Evolutionary conservation across 2,329 filamentous ascomycete species (phyloP).

Genomic region (Trichophyton benhamiae): DNA sequence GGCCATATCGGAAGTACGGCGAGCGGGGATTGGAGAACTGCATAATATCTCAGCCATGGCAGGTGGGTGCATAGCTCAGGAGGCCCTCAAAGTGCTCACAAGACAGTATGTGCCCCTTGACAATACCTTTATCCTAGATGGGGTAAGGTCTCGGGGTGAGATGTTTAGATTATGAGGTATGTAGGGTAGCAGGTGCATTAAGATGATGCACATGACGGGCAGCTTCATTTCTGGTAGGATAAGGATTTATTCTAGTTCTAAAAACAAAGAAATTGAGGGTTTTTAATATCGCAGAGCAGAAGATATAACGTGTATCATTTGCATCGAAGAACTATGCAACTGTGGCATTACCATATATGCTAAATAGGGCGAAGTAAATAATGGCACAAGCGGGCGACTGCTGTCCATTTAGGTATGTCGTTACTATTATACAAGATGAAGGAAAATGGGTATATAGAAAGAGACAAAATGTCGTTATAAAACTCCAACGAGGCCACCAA

Average conservation of each 20-base stretch:
- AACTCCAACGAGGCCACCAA: neutral
- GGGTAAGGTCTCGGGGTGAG: slow-evolving; percentile 43
- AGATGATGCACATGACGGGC: neutral
- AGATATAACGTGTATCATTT: too few species aligned
- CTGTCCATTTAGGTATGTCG: neutral
- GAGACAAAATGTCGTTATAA: neutral
- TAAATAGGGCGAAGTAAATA: neutral
- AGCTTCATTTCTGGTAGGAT: neutral
- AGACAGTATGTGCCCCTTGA: slow-evolving; percentile 54
- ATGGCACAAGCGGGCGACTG: neutral
- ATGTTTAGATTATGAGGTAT: slow-evolving; percentile 37
- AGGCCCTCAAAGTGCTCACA: slow-evolving; percentile 74
- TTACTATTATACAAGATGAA: neutral
- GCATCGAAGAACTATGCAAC: too few species aligned
- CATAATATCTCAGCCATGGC: slow-evolving; percentile 83
- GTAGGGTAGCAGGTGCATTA: neutral
- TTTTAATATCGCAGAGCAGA: too few species aligned
- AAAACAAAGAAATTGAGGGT: too few species aligned
- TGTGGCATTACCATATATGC: neutral
- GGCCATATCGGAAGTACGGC: slow-evolving; percentile 54
- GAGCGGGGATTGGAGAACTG: slow-evolving; percentile 71
- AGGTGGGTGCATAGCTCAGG: slow-evolving; percentile 91
- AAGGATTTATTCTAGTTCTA: too few species aligned
- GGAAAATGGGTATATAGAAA: neutral
- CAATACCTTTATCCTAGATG: slow-evolving; percentile 53